Base-by-base conservation (phyloP, 306 rosid species). In the Medicago ruthenica region DNA sequence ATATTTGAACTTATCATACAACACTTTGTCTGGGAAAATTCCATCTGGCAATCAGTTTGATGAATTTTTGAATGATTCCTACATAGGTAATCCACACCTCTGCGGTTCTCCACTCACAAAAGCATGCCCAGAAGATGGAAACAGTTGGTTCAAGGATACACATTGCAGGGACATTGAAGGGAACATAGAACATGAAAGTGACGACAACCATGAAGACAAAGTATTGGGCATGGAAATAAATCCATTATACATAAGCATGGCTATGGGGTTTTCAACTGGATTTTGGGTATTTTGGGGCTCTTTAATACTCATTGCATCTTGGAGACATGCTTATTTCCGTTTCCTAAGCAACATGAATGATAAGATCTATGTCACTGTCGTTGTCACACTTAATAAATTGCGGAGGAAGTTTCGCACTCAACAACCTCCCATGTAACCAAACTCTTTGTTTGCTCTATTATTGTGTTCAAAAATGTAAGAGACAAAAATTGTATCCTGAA, bases 11-110 rank as follows among this genome's bases (percentile, higher is more conserved):
- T 20, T 83, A 27, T 83, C 84, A 12, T 5, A 68, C 69, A 83
- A 83, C 70, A 37, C 10, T 27, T 18, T 86, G 57, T 66, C 71
- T 0, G 82, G 86, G 11, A 4, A 85, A 64, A 79, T 86, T 48
- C 86, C 87, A 7, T 0, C 0, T 0, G 48, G 67, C 9, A 0
- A 0, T 5, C 87, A 68, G 24, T 0, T 60, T 0, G 1, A 0
- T 1, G 1, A 31, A 39, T 71, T 73, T 51, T 9, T 9, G 1
- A 1, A 8, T 1, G 27, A 4, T 18, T 18, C 61, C 31, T 82
- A 36, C 11, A 0, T 0, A 8, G 36, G 36, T n/a, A 48, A 48
- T n/a, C 55, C 55, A 48, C 55, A 1, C 20, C 57, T 50, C 2
- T 50, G 57, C 6, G 57, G 57, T 50, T 0, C 0, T 6, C 57